Evolutionary conservation across 257 asterid genomes (phyloP).

Genomic region (Lithospermum erythrorhizon): DNA sequence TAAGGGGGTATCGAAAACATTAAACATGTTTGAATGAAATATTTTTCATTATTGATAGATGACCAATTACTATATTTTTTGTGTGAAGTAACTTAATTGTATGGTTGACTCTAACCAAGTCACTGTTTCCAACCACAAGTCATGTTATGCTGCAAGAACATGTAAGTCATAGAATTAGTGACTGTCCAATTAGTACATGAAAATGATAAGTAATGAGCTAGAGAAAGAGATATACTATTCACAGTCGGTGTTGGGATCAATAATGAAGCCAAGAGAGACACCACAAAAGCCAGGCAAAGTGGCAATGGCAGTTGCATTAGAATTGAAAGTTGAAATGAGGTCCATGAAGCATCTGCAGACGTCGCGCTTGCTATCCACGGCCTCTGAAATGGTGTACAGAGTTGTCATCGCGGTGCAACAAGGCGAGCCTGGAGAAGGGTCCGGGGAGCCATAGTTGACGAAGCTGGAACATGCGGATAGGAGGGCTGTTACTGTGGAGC

Average conservation of each 20-base stretch:
- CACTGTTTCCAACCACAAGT: not conserved
- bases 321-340: constrained; percentile 29
- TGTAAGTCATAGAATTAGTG: not conserved
- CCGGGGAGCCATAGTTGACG: constrained; percentile 50
- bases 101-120: too few relatives aligned
- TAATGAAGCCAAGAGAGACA: constrained; percentile 74
- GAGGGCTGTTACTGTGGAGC: constrained; percentile 52
- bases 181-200: not conserved
- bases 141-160: not conserved
- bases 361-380: constrained; percentile 35
- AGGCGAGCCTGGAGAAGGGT: constrained; percentile 66
- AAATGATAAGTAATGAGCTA: not conserved
- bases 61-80: too few relatives aligned
- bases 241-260: constrained; percentile 73
- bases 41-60: too few relatives aligned
- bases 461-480: constrained; percentile 68
- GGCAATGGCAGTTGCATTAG: constrained; percentile 84
- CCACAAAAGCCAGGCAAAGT: constrained; percentile 90
- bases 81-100: too few relatives aligned
- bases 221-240: constrained; percentile 44
- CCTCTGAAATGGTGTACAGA: constrained; percentile 35
- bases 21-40: too few relatives aligned
- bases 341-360: constrained; percentile 79
- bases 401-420: constrained; percentile 73
- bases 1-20: too few relatives aligned